A percentile compares a stretch with the other conserved stretches of the same genome.
Conservation (phyloP, 2,329 filamentous ascomycete species). For the Verticillium dahliae region DNA sequence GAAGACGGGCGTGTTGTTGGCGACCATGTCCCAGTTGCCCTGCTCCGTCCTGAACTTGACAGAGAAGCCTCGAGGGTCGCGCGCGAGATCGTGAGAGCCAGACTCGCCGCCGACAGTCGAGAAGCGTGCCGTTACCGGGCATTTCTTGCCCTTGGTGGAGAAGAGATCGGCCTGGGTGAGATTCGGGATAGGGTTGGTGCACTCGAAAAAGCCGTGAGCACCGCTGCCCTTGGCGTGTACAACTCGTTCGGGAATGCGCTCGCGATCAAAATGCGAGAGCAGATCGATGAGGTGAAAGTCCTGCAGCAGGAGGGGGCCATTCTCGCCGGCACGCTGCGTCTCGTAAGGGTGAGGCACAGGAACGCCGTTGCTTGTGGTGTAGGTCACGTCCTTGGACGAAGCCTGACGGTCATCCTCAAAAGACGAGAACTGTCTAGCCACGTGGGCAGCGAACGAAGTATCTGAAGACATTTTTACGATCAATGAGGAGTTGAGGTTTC, state of each 20-base stretch:
- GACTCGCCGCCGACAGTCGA: constrained; percentile 70
- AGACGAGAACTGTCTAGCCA: constrained; percentile 26
- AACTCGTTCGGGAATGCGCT: constrained; percentile 54
- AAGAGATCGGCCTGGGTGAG: constrained; percentile 46
- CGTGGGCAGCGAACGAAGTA: constrained; percentile 28
- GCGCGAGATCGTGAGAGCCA: constrained; percentile 62
- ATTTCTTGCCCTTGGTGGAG: constrained; percentile 59
- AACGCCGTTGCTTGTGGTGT: constrained; percentile 49
- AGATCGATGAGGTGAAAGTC: constrained; percentile 58
- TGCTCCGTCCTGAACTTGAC: constrained; percentile 69
- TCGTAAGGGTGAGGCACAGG: constrained; percentile 54
- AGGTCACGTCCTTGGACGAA: constrained; percentile 34
- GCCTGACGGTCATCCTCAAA: constrained; percentile 32
- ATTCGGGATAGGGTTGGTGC: constrained; percentile 38
- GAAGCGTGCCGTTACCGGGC: constrained; percentile 60
- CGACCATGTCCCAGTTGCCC: constrained; percentile 56
- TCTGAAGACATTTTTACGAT: constrained; percentile 13
- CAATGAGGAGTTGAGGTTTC: background rate
- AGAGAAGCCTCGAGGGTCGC: constrained; percentile 66
- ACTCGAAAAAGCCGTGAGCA: constrained; percentile 46
- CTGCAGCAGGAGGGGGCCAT: constrained; percentile 50
- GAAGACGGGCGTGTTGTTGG: constrained; percentile 3
- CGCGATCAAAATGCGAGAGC: constrained; percentile 53
- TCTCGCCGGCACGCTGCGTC: constrained; percentile 47
- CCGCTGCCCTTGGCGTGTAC: constrained; percentile 54